Conservation (phyloP, 2,329 filamentous ascomycete species). For the Fusarium sp. region DNA sequence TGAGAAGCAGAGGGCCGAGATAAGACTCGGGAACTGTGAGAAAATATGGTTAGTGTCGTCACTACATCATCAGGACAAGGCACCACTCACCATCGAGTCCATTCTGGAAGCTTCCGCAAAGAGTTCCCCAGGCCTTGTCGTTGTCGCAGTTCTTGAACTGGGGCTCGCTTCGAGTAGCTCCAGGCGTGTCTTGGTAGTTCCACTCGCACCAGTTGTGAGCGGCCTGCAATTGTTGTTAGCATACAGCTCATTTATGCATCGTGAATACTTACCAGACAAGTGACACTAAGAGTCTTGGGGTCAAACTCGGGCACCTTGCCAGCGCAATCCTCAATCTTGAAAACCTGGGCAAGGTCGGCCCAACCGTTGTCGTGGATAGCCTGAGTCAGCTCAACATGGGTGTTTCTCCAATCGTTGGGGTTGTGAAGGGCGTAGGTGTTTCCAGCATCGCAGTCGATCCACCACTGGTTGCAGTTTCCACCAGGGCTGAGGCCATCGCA, state of each 20-base stretch:
- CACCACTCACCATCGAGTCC: neutral
- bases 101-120: constrained; percentile 12
- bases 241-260: accelerated
- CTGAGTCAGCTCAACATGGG: constrained; percentile 12
- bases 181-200: constrained; percentile 10
- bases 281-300: constrained; percentile 6
- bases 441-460: constrained; percentile 2
- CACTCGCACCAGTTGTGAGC: constrained; percentile 27
- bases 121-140: constrained; percentile 7
- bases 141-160: constrained; percentile 32
- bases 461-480: constrained; percentile 29
- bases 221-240: neutral
- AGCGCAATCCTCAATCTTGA: constrained; percentile 27
- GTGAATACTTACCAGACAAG: constrained; percentile 8
- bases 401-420: constrained; percentile 22
- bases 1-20: constrained; percentile 10
- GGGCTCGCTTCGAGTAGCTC: neutral
- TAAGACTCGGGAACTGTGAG: constrained; percentile 15
- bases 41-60: accelerated
- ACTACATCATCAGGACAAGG: accelerated
- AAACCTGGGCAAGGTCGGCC: constrained; percentile 16
- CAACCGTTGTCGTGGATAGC: constrained; percentile 15
- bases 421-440: constrained; percentile 29
- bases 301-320: constrained; percentile 21
- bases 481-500: constrained; percentile 1